Evolutionary conservation across 2,329 filamentous ascomycete genomes (phyloP), one percentile per base, ranked within the genome.

Genomic region (Zelopaecilomyces penicillatus): DNA sequence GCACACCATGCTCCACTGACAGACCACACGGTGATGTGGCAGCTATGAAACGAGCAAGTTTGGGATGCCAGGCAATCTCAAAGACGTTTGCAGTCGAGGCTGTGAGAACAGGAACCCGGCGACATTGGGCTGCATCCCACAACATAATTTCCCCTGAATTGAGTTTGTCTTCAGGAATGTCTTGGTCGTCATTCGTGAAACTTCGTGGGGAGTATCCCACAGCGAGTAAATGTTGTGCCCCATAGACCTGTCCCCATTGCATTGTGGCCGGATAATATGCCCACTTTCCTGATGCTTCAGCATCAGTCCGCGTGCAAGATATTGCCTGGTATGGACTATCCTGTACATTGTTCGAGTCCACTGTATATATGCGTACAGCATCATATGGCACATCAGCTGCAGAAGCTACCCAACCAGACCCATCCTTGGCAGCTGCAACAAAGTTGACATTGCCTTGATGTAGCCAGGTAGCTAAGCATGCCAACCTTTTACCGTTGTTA

Each of bases 161-260:
- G n/a, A 55, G 55, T 52, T 76, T 74, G 26, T 80, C 74, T 34
- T 74, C 70, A 0, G 80, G 79, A 26, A 83, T 81, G 32, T 78
- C 73, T 2, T 62, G 59, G 29, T 83, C 78, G 19, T 80, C 70
- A 0, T 65, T 65, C 0, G 60, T 70, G 2, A 71, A 59, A 46
- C 74, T 74, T 11, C 80, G 68, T 2, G 80, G 80, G 5, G 80
- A 83, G 57, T 81, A 83, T 6, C 80, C 80, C 1, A 82, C 75
- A 0, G 80, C 63, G 0, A 83, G 65, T 5, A 82, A 61, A 50
- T 80, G 71, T 1, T 63, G 62, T 2, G 73, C 70, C 1, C 52
- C 57, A 0, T 57, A 49, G 1, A 68, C 63, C 27, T 66, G 56
- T 0, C 78, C 80, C 79, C 80, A 83, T 54, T 78, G 76, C 57